Evolutionary conservation across 2,329 filamentous ascomycete genomes (phyloP).

Genomic region (Talaromyces sp.): DNA sequence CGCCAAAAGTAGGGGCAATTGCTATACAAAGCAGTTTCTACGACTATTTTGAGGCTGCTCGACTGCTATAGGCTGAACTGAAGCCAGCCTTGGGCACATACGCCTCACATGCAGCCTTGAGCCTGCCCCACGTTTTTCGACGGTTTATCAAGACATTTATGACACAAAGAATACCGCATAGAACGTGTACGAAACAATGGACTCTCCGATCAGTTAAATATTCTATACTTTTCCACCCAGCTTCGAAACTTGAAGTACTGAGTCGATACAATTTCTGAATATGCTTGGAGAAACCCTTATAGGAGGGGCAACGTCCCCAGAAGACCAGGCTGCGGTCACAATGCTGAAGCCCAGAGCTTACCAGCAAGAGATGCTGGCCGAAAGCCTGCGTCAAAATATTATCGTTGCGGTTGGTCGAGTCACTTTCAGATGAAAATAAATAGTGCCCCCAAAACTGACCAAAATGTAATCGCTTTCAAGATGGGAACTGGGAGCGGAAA

Average conservation of each 20-base stretch:
- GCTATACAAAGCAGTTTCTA: background rate
- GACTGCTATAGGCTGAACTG: background rate
- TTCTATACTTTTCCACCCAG: background rate
- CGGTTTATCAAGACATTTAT: background rate
- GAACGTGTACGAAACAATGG: background rate
- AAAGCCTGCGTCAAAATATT: conserved; percentile 63
- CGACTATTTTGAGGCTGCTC: background rate
- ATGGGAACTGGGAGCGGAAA: conserved; percentile 81
- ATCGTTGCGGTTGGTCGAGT: conserved; percentile 58
- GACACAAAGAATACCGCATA: background rate
- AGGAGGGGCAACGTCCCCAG: background rate
- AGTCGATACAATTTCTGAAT: background rate
- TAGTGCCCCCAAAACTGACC: background rate
- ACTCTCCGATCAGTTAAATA: background rate
- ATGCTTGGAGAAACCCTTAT: conserved; percentile 1
- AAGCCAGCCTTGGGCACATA: background rate
- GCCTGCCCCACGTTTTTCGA: background rate
- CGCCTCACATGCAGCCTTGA: background rate
- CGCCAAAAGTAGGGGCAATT: background rate
- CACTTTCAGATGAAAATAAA: background rate
- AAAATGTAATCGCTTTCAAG: conserved; percentile 35
- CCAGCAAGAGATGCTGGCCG: conserved; percentile 70
- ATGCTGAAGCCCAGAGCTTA: conserved; percentile 49
- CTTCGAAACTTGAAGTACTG: background rate
- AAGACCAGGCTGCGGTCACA: background rate